These are phyloP conservation scores for Clonostachys chloroleuca DNA, from an alignment of 2,329 filamentous ascomycete genomes.

Conservation along the genomic window DNA sequence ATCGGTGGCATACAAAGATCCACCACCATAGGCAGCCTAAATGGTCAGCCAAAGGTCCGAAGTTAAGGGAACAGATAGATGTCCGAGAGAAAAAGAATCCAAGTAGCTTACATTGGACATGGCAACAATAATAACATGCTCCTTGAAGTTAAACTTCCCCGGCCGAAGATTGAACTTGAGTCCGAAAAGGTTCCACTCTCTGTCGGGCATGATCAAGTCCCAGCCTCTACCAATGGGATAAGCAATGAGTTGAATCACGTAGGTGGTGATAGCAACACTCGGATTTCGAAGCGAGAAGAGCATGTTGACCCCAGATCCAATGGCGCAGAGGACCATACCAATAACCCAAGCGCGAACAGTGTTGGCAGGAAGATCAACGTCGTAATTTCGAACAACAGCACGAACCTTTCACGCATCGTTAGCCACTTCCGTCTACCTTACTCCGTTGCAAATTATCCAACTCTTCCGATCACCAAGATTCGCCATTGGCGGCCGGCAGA, in stretches of 20 bases:
- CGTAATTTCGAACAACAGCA: constrained; percentile 60
- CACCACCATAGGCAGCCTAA: constrained; percentile 52
- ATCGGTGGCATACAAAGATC: constrained; percentile 52
- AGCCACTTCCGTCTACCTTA: constrained; percentile 8
- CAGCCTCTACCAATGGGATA: constrained; percentile 53
- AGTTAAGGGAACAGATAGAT: background rate
- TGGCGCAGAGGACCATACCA: constrained; percentile 54
- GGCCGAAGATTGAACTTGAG: constrained; percentile 51
- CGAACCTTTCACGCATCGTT: constrained; percentile 39
- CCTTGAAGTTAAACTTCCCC: constrained; percentile 57
- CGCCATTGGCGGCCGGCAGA: too few relatives aligned
- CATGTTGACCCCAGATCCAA: constrained; percentile 59
- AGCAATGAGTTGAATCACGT: constrained; percentile 57
- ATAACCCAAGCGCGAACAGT: constrained; percentile 62
- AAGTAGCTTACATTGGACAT: constrained; percentile 54
- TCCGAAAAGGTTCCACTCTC: constrained; percentile 44
- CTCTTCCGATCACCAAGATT: too few relatives aligned
- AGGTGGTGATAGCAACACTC: constrained; percentile 54
- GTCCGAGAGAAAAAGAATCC: background rate
- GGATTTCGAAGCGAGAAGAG: constrained; percentile 57
- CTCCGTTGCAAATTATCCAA: background rate
- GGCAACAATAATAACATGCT: constrained; percentile 57
- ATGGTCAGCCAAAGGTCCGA: constrained; percentile 8
- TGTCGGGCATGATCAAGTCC: constrained; percentile 50
- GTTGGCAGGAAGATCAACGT: constrained; percentile 60